A percentile compares a stretch with the other conserved stretches of the same genome.
Evolutionary conservation across 768 basidiomycete species (phyloP).

Genomic region (Xerocomellus amylosporus): DNA sequence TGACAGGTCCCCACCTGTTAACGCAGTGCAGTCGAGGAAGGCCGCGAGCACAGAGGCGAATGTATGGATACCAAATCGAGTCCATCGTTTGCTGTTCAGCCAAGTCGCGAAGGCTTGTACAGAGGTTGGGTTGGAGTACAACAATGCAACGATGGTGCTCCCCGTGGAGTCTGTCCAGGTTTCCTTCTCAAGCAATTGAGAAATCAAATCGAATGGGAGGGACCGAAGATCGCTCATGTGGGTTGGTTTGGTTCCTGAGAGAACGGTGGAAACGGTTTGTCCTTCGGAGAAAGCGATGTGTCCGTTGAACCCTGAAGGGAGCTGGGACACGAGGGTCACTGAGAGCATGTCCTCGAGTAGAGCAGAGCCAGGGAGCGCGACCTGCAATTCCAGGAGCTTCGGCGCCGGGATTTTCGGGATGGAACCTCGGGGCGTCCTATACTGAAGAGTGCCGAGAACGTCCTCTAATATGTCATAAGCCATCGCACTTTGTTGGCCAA

Average conservation of each 20-base stretch:
- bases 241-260: not conserved
- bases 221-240: not conserved
- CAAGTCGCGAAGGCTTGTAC: slow-evolving; percentile 36
- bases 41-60: slow-evolving; percentile 43
- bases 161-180: slow-evolving; percentile 45
- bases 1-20: slow-evolving; percentile 19
- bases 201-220: slow-evolving; percentile 26
- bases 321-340: slow-evolving; percentile 34
- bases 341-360: slow-evolving; percentile 51
- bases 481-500: not conserved
- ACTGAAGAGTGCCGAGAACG: slow-evolving; percentile 36
- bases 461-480: slow-evolving; percentile 31
- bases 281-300: slow-evolving; percentile 5
- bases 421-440: slow-evolving; percentile 3
- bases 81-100: slow-evolving; percentile 32
- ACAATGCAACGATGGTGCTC: slow-evolving; percentile 40
- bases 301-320: slow-evolving; percentile 32
- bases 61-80: slow-evolving; percentile 17
- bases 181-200: slow-evolving; percentile 40
- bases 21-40: slow-evolving; percentile 42
- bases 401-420: slow-evolving; percentile 28
- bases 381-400: slow-evolving; percentile 39
- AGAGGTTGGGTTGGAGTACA: slow-evolving; percentile 40
- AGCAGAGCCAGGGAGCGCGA: slow-evolving; percentile 33
- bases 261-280: slow-evolving; percentile 1